phyloP scores from a whole-genome alignment of 164 flowering plant genomes.

The Aristolochia californica region DNA sequence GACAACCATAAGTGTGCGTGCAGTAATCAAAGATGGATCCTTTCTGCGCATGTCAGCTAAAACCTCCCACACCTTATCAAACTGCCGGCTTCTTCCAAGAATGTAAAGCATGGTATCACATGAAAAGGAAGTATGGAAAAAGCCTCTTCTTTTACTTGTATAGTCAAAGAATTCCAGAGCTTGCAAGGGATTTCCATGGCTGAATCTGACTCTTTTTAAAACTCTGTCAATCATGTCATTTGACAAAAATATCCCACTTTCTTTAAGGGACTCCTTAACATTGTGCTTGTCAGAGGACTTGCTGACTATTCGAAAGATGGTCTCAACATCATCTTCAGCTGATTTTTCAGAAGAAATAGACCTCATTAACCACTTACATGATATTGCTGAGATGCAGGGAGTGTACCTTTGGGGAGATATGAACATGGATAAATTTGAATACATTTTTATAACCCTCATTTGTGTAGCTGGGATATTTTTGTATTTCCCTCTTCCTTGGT shows the following conservation, averaged over 20 bases:
- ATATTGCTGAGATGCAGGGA: too few relatives aligned
- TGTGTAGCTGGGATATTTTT: too few relatives aligned
- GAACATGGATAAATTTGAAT: too few relatives aligned
- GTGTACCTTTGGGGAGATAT: too few relatives aligned
- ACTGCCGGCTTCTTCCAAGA: constrained; percentile 46
- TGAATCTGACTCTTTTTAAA: constrained; percentile 62
- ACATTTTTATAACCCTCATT: neutral
- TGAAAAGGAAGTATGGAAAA: constrained; percentile 53
- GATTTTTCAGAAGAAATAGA: constrained; percentile 3
- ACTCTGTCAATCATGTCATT: constrained; percentile 59
- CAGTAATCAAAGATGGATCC: constrained; percentile 47
- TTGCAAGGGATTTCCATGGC: constrained; percentile 59
- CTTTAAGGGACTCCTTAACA: constrained; percentile 35
- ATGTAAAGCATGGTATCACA: constrained; percentile 71
- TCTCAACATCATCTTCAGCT: constrained; percentile 21
- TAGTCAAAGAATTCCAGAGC: constrained; percentile 56
- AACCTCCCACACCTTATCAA: constrained; percentile 54
- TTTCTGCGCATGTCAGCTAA: constrained; percentile 38
- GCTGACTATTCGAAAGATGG: constrained; percentile 27
- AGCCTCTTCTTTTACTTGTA: constrained; percentile 35
- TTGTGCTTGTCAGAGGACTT: constrained; percentile 22
- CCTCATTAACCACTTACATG: neutral
- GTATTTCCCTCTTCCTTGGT: too few relatives aligned
- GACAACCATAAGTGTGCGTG: constrained; percentile 57
- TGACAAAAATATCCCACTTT: constrained; percentile 39